Base-by-base conservation (phyloP, 306 rosid genomes). In the Begonia fuchsioides region DNA sequence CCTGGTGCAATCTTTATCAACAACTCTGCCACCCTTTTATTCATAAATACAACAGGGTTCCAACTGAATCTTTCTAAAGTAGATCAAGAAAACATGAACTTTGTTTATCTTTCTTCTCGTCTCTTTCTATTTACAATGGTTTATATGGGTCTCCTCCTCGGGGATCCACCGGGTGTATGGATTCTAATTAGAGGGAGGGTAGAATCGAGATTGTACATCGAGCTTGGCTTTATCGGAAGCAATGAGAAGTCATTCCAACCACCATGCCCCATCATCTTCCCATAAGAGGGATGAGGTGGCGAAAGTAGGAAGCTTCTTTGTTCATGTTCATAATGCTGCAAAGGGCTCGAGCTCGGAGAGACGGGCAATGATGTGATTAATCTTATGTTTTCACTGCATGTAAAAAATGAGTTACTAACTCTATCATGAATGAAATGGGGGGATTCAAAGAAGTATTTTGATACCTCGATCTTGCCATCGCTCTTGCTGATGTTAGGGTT, bases 321-420 rank as follows among this genome's bases (percentile, higher is more conserved):
- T 12, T 72, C 61, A 0, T 76, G 58, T 32, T 82, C 77, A 43
- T 66, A 58, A 17, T 74, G 85, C 62, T 92, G 75, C 62, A 90
- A 62, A 12, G 98, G 98, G 70, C 98, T 90, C 49, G 98, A 90
- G 62, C 78, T 66, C 39, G 98, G 98, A 41, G 98, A 90, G 12
- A 85, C 98, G 0, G 94, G 98, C 69, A 85, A 67, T 46, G 98
- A 90, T 19, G 92, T 63, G 56, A 85, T 90, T 63, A 55, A 59
- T 71, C 87, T 75, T 51, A 51, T 12, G 53, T 64, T 76, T 13
- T 82, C 98, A 46, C 98, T 90, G 74, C 61, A 68, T 53, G 68
- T 20, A 59, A 13, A 55, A 53, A 51, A 47, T 49, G 20, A 54
- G 15, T 41, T 55, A 44, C 38, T 53, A 26, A 49, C 13, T 14